Conservation (phyloP, 495 filamentous ascomycete species). For the Xylaria acuta region DNA sequence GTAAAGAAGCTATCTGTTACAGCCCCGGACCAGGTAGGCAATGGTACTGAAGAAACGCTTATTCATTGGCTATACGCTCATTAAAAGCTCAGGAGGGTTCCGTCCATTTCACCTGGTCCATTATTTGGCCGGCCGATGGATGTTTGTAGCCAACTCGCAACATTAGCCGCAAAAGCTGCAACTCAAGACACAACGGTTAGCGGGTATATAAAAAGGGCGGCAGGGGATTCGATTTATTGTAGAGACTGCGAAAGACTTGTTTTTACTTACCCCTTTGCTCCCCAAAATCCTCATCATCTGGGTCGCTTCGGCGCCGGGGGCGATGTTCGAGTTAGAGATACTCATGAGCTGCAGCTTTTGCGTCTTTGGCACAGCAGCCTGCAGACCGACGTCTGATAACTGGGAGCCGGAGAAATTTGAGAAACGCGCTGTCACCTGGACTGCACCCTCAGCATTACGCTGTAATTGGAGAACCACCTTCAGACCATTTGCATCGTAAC, state of each 20-base stretch:
- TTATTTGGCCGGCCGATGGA: slow-evolving; percentile 70
- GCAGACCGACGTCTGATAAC: slow-evolving; percentile 77
- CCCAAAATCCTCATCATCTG: slow-evolving; percentile 85
- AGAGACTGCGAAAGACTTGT: slow-evolving; percentile 19
- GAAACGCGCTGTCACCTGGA: slow-evolving; percentile 85
- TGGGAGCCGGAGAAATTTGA: slow-evolving; percentile 70
- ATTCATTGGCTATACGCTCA: neutral
- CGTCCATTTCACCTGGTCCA: slow-evolving; percentile 95
- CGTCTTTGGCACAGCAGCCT: slow-evolving; percentile 94
- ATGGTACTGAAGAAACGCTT: neutral
- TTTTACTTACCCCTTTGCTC: slow-evolving; percentile 79
- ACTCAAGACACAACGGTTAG: slow-evolving; percentile 35
- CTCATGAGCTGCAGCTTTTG: slow-evolving; percentile 90
- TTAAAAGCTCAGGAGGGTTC: slow-evolving; percentile 63
- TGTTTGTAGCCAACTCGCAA: slow-evolving; percentile 82
- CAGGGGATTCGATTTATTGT: neutral
- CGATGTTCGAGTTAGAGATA: slow-evolving; percentile 80
- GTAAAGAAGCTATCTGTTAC: neutral
- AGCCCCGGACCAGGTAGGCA: neutral
- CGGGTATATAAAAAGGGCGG: neutral
- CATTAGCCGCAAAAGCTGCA: slow-evolving; percentile 71
- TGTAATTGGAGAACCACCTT: slow-evolving; percentile 81
- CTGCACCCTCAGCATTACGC: slow-evolving; percentile 70
- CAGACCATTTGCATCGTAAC: slow-evolving; percentile 86
- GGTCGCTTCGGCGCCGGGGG: slow-evolving; percentile 78